Base-by-base conservation (phyloP, 2,329 filamentous ascomycete genomes). In the Xylariaceae sp. region DNA sequence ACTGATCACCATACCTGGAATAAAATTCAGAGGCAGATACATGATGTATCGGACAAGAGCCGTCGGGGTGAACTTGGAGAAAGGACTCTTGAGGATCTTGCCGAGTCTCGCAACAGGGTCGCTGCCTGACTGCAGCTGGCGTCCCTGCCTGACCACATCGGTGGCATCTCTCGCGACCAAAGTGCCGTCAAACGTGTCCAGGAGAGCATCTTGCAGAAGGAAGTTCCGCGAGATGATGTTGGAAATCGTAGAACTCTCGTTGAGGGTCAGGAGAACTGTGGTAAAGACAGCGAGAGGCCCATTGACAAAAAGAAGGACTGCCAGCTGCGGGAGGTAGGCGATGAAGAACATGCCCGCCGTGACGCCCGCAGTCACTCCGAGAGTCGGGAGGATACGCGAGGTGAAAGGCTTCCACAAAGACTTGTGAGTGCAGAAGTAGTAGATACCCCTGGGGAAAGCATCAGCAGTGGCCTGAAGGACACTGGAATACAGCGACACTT, bases 21-120 rank as follows among this genome's bases (percentile, higher is more conserved):
- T 88, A 55, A 94, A 88, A 64, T 95, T 96, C 40, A 96, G 70
- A 9, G 90, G 89, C 26, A 94, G 68, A 55, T 93, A 92, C 63
- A 95, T 75, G 43, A 94, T 55, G 50, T 90, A 90, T 40, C 85
- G 70, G 24, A 94, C 63, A 28, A 94, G 59, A 6, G 80, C 77
- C 49, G 67, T 75, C 18, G 68, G 67, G 18, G 68, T 70, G 46
- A 75, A 75, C 41, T 65, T 67, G 15, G 67, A 60, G 44, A 80
- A 76, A 0, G 75, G 74, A 29, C 49, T 70, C 56, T 74, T 77
- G 34, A 78, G 44, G 6, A 75, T 60, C 44, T 70, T 75, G 15
- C 75, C 75, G 2, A 80, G 57, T 49, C 70, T 65, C 31, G 61
- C 56, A 45, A 79, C 73, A 1, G 75, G 68, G 44, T 79, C 72